These are phyloP conservation scores for Saccharomycopsis guyanensis DNA, from an alignment of 805 yeast species.

Conservation along the genomic window DNA sequence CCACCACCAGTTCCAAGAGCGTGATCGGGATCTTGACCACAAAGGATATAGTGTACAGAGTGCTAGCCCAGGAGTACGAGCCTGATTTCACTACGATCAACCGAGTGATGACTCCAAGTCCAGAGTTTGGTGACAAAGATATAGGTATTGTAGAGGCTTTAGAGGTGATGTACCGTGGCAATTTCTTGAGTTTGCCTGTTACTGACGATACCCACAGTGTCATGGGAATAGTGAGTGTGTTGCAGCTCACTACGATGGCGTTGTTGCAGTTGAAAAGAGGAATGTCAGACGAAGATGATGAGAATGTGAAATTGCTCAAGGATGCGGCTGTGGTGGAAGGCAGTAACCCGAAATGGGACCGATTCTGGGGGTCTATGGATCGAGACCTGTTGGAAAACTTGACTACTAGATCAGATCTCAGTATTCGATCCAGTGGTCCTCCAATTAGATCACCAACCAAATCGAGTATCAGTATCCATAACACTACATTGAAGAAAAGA, in stretches of 20 bases:
- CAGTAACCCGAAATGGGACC: conserved; percentile 26
- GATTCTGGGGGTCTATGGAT: conserved; percentile 29
- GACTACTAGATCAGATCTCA: conserved; percentile 14
- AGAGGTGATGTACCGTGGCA: conserved; percentile 40
- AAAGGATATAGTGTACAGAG: conserved; percentile 38
- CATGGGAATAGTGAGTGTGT: conserved; percentile 37
- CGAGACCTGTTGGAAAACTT: conserved; percentile 2
- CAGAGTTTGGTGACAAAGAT: conserved; percentile 35
- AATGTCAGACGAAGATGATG: conserved; percentile 13
- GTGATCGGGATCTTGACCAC: conserved; percentile 41
- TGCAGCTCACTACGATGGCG: conserved; percentile 37
- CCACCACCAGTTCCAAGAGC: conserved; percentile 26
- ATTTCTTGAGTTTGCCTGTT: conserved; percentile 38
- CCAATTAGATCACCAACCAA: conserved; percentile 15
- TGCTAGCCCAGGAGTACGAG: conserved; percentile 30
- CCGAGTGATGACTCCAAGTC: conserved; percentile 38
- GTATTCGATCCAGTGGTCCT: conserved; percentile 12
- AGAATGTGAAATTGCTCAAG: conserved; percentile 21
- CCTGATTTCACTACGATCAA: conserved; percentile 33
- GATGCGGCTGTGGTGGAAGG: conserved; percentile 22
- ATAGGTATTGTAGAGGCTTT: conserved; percentile 37
- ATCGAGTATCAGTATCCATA: conserved; percentile 14
- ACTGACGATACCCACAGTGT: conserved; percentile 27
- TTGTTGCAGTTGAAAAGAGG: conserved; percentile 30
- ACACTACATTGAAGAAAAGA: conserved; percentile 12